A percentile compares a stretch with the other conserved stretches of the same genome.
phyloP scores from a whole-genome alignment of 2,329 filamentous ascomycete genomes.

The Lachnellula arida region DNA sequence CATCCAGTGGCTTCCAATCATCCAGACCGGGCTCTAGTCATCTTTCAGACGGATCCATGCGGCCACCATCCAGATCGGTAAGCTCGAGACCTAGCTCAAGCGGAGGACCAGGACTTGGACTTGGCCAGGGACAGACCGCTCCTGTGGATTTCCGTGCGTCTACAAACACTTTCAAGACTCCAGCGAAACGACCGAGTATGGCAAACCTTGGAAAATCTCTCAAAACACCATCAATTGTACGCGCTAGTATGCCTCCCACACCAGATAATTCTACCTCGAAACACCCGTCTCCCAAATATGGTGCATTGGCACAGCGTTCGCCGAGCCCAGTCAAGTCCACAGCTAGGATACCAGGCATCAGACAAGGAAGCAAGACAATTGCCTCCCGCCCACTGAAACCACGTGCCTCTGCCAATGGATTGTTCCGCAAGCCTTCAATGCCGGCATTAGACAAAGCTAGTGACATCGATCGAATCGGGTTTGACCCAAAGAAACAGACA shows the following conservation, averaged over 20 bases:
- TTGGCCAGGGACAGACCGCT: conserved; percentile 33
- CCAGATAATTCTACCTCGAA: conserved; percentile 25
- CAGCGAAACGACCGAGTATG: conserved; percentile 34
- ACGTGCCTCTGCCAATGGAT: conserved; percentile 48
- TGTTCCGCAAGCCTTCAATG: conserved; percentile 52
- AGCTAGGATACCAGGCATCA: conserved; percentile 24
- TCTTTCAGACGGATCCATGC: conserved; percentile 55
- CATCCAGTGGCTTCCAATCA: conserved; percentile 17
- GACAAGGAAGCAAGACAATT: conserved; percentile 44
- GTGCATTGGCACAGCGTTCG: conserved; percentile 29
- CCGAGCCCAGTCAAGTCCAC: conserved; percentile 31
- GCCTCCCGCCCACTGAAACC: conserved; percentile 43
- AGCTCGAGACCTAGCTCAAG: conserved; percentile 52
- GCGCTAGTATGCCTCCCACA: conserved; percentile 14
- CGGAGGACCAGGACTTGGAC: conserved; percentile 34
- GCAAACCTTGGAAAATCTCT: conserved; percentile 34
- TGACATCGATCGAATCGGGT: conserved; percentile 23
- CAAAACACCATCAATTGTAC: conserved; percentile 33
- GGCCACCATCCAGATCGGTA: conserved; percentile 44
- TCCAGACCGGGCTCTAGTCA: conserved; percentile 47
- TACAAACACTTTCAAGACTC: conserved; percentile 43
- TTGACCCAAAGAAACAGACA: conserved; percentile 22
- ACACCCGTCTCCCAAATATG: conserved; percentile 33
- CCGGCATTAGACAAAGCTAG: conserved; percentile 35
- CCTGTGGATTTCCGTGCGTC: conserved; percentile 40